Conservation (phyloP, 805 yeast genomes). For the Candida pseudofarinosa region DNA sequence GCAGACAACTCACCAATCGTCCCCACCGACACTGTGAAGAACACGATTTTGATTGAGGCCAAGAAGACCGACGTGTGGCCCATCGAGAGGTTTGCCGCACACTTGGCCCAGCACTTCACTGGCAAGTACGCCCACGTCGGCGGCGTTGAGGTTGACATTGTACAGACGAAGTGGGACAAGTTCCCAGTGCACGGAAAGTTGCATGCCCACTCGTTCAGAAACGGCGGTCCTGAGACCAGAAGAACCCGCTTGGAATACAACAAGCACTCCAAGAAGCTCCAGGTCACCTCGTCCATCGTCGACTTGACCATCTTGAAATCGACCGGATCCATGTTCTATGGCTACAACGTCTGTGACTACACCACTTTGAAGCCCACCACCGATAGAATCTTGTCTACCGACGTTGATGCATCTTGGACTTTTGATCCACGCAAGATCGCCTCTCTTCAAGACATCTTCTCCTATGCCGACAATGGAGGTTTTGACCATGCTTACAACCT, state of each 20-base stretch:
- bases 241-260: constrained; percentile 50
- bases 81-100: constrained; percentile 84
- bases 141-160: constrained; percentile 62
- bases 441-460: constrained; percentile 45
- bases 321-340: constrained; percentile 90
- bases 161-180: constrained; percentile 79
- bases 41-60: constrained; percentile 81
- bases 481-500: constrained; percentile 62
- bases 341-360: constrained; percentile 80
- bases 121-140: constrained; percentile 72
- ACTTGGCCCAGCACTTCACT: constrained; percentile 76
- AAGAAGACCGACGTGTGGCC: constrained; percentile 84
- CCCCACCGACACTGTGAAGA: constrained; percentile 92
- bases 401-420: constrained; percentile 69
- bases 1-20: constrained; percentile 89
- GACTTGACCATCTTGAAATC: constrained; percentile 83
- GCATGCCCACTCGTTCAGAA: constrained; percentile 80
- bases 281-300: constrained; percentile 64
- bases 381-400: constrained; percentile 87
- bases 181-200: constrained; percentile 66
- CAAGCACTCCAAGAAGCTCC: constrained; percentile 48
- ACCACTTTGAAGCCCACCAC: constrained; percentile 80
- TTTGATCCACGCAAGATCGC: constrained; percentile 52
- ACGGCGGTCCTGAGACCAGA: constrained; percentile 81
- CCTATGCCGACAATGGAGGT: constrained; percentile 53